phyloP scores from a whole-genome alignment of 495 filamentous ascomycete species.

The Penicilliopsis zonata region DNA sequence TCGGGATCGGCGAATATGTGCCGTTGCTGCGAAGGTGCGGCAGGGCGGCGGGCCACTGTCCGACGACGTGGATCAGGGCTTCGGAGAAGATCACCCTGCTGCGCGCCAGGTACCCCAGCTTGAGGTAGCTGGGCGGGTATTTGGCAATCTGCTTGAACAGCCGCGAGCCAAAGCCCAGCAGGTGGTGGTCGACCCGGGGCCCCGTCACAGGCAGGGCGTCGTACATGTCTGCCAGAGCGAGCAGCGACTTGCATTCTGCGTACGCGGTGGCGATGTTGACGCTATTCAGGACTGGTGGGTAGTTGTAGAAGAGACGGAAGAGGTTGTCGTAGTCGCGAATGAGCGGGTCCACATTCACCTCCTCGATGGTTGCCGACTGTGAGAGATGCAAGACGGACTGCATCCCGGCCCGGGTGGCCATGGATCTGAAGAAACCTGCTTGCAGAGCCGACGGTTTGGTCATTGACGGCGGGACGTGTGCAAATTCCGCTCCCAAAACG shows the following conservation, averaged over 20 bases:
- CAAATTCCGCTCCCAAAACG: conserved; percentile 33
- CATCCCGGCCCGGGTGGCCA: conserved; percentile 59
- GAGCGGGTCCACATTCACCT: conserved; percentile 49
- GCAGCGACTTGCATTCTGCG: conserved; percentile 78
- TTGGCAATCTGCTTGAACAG: conserved; percentile 92
- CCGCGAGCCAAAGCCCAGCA: conserved; percentile 77
- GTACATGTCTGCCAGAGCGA: conserved; percentile 80
- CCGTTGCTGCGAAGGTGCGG: conserved; percentile 61
- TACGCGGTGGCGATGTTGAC: conserved; percentile 85
- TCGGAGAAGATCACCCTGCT: conserved; percentile 82
- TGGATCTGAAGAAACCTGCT: conserved; percentile 71
- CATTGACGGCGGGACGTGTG: conserved; percentile 39
- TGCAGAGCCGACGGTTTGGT: conserved; percentile 38
- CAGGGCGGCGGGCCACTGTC: conserved; percentile 74
- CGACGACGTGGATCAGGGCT: conserved; percentile 81
- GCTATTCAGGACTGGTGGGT: conserved; percentile 64
- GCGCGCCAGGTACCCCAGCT: conserved; percentile 73
- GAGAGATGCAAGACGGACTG: conserved; percentile 38
- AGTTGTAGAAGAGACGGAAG: conserved; percentile 88
- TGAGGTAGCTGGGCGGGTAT: conserved; percentile 83
- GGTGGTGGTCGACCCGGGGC: conserved; percentile 82
- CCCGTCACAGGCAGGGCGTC: conserved; percentile 81
- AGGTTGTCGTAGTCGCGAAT: conserved; percentile 88
- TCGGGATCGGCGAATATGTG: conserved; percentile 44
- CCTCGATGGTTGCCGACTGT: conserved; percentile 15